These are phyloP conservation scores for Cyclotella sp. DNA, from an alignment of 108 stramenopile genomes.

Conservation along the genomic window DNA sequence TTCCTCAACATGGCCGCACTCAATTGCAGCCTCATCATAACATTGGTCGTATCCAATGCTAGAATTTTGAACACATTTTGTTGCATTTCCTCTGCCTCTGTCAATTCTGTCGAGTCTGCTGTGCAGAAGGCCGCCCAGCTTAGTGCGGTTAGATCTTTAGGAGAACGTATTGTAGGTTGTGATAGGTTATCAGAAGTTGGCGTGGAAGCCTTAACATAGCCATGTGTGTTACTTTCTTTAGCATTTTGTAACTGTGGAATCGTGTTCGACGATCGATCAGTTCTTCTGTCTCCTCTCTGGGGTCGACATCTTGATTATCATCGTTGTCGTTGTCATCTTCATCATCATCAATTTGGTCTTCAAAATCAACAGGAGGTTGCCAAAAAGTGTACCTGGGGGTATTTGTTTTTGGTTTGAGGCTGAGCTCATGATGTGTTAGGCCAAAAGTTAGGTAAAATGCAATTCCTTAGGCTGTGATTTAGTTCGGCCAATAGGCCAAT, in stretches of 20 bases:
- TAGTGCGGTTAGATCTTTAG: constrained; percentile 76
- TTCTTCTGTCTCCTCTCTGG: constrained; percentile 35
- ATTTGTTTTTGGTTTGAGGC: too few relatives aligned
- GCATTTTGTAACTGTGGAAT: constrained; percentile 45
- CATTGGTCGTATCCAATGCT: constrained; percentile 67
- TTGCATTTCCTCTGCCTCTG: constrained; percentile 56
- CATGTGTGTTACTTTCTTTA: constrained; percentile 48
- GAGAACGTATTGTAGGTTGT: constrained; percentile 37
- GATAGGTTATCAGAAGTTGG: constrained; percentile 16
- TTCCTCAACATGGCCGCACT: constrained; percentile 71
- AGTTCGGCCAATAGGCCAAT: too few relatives aligned
- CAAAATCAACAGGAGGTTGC: too few relatives aligned
- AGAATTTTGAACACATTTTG: constrained; percentile 61
- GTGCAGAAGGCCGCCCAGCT: constrained; percentile 87
- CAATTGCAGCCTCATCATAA: constrained; percentile 71
- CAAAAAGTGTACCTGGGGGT: too few relatives aligned
- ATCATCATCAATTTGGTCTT: constrained; percentile 8
- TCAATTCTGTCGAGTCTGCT: constrained; percentile 45
- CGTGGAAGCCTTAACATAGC: constrained; percentile 24
- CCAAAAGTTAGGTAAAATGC: too few relatives aligned
- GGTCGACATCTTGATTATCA: constrained; percentile 41
- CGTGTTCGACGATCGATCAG: constrained; percentile 26
- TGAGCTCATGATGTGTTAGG: too few relatives aligned
- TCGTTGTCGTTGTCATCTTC: constrained; percentile 37
- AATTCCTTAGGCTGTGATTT: too few relatives aligned